Conservation (phyloP, 345 rosid species). For the Dipteronia sinensis region DNA sequence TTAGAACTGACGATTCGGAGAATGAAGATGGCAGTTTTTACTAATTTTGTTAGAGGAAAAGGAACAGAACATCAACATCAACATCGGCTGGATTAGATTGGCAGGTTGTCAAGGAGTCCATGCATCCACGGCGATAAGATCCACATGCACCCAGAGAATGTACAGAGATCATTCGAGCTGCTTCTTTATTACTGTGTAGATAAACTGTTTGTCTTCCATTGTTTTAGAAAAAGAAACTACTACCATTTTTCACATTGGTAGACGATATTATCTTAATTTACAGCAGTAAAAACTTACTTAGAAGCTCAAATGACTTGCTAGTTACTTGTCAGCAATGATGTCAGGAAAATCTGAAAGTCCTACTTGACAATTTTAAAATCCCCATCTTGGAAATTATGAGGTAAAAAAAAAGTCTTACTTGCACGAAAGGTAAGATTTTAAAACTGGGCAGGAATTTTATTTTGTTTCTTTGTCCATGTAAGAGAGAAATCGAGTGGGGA, state of each 20-base stretch:
- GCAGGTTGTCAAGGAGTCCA: not conserved
- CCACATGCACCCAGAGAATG: not conserved
- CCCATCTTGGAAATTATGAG: too few relatives aligned
- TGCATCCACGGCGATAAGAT: not conserved
- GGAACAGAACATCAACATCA: not conserved
- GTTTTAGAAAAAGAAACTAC: not conserved
- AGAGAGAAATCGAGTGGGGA: not conserved
- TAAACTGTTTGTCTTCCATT: not conserved
- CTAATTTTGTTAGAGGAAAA: not conserved
- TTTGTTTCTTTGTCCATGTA: too few relatives aligned
- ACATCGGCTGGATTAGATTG: not conserved
- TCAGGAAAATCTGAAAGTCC: not conserved
- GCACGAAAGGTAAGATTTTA: too few relatives aligned
- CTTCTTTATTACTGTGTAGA: not conserved
- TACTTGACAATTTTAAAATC: not conserved
- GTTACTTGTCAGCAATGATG: not conserved
- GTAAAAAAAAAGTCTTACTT: too few relatives aligned
- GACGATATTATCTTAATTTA: not conserved
- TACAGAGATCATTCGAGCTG: not conserved
- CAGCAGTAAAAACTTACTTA: not conserved
- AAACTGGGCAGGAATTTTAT: not conserved
- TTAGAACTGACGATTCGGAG: not conserved
- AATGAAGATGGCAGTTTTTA: conserved; percentile 1
- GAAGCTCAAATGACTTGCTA: not conserved
- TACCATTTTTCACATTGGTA: not conserved